Percentiles rank a stretch among this genome's conserved stretches.
Evolutionary conservation across 345 rosid species (phyloP).

Genomic region (Lepidium sativum): DNA sequence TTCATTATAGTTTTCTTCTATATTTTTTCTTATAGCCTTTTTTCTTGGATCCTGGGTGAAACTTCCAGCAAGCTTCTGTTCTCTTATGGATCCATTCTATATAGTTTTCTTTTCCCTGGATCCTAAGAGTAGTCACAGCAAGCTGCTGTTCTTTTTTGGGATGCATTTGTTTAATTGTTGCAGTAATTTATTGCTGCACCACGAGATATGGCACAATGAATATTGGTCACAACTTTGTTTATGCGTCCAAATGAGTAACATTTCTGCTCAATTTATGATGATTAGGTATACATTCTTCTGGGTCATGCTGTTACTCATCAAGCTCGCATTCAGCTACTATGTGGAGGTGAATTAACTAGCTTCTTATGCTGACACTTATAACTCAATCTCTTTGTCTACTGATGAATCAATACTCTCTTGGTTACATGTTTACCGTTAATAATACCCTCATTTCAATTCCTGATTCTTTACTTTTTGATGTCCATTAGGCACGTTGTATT

Average conservation of each 20-base stretch:
- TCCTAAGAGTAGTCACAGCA: neutral
- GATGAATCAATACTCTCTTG: neutral
- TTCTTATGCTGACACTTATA: constrained; percentile 6
- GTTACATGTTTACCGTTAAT: constrained; percentile 4
- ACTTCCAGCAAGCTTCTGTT: neutral
- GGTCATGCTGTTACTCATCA: constrained; percentile 83
- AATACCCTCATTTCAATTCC: constrained; percentile 5
- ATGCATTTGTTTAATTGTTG: neutral
- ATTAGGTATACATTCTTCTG: constrained; percentile 90
- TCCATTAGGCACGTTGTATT: constrained; percentile 7
- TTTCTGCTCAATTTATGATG: constrained; percentile 6
- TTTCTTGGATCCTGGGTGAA: neutral
- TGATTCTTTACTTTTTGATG: neutral
- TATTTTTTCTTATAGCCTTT: neutral
- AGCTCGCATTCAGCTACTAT: constrained; percentile 96
- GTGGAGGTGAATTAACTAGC: constrained; percentile 72
- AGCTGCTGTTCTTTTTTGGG: neutral
- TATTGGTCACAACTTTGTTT: neutral
- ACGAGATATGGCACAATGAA: neutral
- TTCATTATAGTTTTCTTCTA: neutral
- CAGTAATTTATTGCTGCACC: neutral
- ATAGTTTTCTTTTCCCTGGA: neutral
- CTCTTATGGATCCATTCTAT: neutral
- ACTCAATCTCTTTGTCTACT: constrained; percentile 5
- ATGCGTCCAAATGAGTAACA: constrained; percentile 12